Base-by-base conservation (phyloP, 306 rosid genomes). In the Hippophae rhamnoides region DNA sequence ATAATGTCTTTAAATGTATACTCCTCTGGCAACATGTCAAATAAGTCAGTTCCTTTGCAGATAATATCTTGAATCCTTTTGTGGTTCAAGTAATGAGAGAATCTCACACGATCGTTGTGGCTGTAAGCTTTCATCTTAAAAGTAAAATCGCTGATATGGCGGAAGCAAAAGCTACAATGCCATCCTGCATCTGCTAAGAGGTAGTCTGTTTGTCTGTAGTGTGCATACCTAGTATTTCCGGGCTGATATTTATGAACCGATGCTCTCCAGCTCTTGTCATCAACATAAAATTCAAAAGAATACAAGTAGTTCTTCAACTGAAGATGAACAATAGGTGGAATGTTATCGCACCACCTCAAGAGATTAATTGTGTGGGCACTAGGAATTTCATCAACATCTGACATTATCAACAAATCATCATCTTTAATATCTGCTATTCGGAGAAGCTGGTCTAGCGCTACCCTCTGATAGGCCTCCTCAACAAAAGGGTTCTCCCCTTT, bases 111-210 rank as follows among this genome's bases (percentile, higher is more conserved):
- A 42, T 87, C 95, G 0, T 68, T 59, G 38, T 87, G 95, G 76
- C 95, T 87, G 72, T 87, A 87, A 43, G 95, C 95, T 73, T 78
- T 87, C 95, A 87, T 87, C 83, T 87, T 87, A 69, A 88, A 88
- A 54, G 82, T 54, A 52, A 87, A 87, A 9, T 87, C 87, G 1
- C 77, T 82, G 72, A 87, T 76, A 43, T 2, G 68, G 53, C 87
- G 89, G 70, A 87, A 87, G 74, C 95, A 87, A 62, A 87, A 87
- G 83, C 95, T 87, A 51, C 95, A 87, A 72, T 87, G 95, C 95
- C 95, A 87, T 54, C 95, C 95, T 0, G 89, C 73, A 78, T 87
- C 95, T 0, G 95, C 48, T 55, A 87, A 71, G 69, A 82, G 27
- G 23, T 69, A 63, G 44, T 87, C 79, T 0, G 87, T 63, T 62